Evolutionary conservation across 2,329 filamentous ascomycete genomes (phyloP), one percentile per base, ranked within the genome.

Genomic region (Epichloe sibirici): DNA sequence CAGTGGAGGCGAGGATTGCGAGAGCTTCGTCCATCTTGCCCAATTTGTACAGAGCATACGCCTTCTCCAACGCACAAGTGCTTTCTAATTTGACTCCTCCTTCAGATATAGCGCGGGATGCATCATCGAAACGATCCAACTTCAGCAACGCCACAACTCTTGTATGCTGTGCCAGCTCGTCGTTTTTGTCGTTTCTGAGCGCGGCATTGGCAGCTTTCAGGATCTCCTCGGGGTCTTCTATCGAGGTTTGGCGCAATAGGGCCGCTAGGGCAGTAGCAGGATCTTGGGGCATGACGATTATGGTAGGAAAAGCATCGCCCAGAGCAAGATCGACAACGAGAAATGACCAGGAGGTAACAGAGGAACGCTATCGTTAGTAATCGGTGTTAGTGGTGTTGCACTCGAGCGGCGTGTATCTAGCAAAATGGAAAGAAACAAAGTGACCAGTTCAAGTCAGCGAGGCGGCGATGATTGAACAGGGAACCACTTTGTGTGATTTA

Each of bases 21-120:
- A 77, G 74, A n/a, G 88, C 87, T 53, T 84, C 82, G 21, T 76
- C 71, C 1, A 88, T 76, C 57, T 82, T 75, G 25, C 86, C 86
- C 0, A 80, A 78, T 71, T 90, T 93, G 71, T 93, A 94, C 21
- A 90, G 75, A n/a, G 86, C 84, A 71, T 94, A 94, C 2, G 85
- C 80, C 64, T 83, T 83, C 66, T 90, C 88, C 44, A 90, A 74
- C 15, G 70, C 63, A 58, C 83, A 87, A 53, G 70, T 69, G 40
- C 77, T 71, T 63, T 83, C 79, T 53, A 90, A 69, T 57, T 71
- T 73, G 53, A 78, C 72, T 48, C 82, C 81, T 17, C 75, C 81
- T 38, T 82, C 79, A 55, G 82, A 78, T 54, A 91, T 77, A 52
- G 81, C 77, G 54, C 81, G 80, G 47, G 89, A 72, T 45, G 86